Base-by-base conservation (phyloP, 192 early-diverging fungal species). In the Coemansia sp. region DNA sequence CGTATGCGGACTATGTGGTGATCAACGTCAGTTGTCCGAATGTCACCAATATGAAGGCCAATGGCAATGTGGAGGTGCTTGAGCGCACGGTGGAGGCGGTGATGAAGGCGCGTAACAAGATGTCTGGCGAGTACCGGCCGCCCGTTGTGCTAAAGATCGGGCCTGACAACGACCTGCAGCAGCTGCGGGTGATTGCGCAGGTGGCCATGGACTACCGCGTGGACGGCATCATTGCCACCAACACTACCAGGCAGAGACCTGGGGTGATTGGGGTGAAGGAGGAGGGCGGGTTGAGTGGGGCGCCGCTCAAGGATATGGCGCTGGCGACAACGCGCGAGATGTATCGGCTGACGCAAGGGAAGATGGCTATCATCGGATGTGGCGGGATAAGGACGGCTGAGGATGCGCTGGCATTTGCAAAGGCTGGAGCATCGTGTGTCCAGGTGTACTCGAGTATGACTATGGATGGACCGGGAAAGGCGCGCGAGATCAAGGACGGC, bases 21-120 rank as follows among this genome's bases (percentile, higher is more conserved):
- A 78, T 97, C 64, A 97, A 97, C 70, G 91, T 97, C 58, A 92
- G 90, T 72, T 91, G 89, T 53, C 95, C 95, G 27, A 97, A 97
- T 73, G 93, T 93, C 27, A 93, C 90, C 27, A 94, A 94, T 61
- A 85, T 96, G 70, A 72, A 91, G 47, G 88, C 89, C 1, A 64
- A 92, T 65, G 91, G 93, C 64, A 76, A 92, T 29, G 80, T 89
- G 33, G 92, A 86, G 18, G 88, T 91, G 64, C 88, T 97, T 29
- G 86, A 92, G 72, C 72, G 81, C 1, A 79, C 95, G 36, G 76
- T 97, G 70, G 75, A 83, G 5, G 88, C 89, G 41, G 94, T 94
- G 41, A 73, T 89, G 57, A 44, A 50, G 34, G 86, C 82, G 53
- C 84, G 85, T 62, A 79, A 90, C 63, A 46, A 13, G 12, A 69